A percentile compares a stretch with the other conserved stretches of the same genome.
Conservation (phyloP, 2,329 filamentous ascomycete species). For the Salinomyces thailandicus region DNA sequence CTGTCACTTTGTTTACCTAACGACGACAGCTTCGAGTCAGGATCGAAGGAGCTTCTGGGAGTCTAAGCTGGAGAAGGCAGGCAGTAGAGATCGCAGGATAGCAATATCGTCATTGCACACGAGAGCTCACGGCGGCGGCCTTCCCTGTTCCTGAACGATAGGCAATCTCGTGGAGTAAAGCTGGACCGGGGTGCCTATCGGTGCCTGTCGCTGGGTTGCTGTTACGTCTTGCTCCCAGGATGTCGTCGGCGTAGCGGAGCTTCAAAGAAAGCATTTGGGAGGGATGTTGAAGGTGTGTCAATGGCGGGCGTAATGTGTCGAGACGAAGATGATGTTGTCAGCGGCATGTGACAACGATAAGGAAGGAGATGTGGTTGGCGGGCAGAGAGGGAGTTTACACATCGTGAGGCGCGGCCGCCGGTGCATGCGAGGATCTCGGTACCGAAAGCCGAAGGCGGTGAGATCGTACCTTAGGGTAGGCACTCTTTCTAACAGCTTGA, state of each 20-base stretch:
- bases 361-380: no score
- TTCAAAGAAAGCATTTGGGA: no score
- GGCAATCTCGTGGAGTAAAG: neutral
- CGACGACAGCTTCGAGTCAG: neutral
- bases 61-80: neutral
- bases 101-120: neutral
- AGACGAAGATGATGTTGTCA: no score
- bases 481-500: no score
- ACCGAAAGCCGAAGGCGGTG: no score
- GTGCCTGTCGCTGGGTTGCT: neutral
- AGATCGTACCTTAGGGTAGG: no score
- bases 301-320: no score
- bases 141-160: neutral
- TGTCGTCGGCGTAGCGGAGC: neutral
- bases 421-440: no score
- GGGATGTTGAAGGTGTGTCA: no score
- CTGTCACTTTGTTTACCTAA: conserved; percentile 1
- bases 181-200: neutral
- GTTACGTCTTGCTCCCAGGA: neutral
- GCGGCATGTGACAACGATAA: no score
- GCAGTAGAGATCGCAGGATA: neutral
- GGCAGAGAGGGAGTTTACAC: no score
- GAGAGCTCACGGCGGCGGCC: neutral
- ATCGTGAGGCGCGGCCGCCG: no score
- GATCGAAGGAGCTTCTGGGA: neutral